Conservation (phyloP, 1,284 basidiomycete species). For the Bjerkandera adusta region DNA sequence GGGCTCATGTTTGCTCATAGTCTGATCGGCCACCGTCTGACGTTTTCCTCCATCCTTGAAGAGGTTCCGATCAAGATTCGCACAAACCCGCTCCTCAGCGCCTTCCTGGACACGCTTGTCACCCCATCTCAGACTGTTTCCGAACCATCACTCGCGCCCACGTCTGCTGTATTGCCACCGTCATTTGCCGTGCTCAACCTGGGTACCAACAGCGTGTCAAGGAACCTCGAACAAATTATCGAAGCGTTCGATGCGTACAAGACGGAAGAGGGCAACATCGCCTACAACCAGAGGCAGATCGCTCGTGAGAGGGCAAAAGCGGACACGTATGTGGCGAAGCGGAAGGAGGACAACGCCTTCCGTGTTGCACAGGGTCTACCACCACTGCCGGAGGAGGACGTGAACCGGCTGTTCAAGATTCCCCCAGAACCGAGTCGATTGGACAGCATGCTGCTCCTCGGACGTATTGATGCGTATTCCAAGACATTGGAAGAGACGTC, state of each 20-base stretch:
- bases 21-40: slow-evolving; percentile 83
- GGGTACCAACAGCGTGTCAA: slow-evolving; percentile 56
- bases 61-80: slow-evolving; percentile 90
- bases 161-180: slow-evolving; percentile 42
- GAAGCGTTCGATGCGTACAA: slow-evolving; percentile 85
- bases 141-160: slow-evolving; percentile 27
- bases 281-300: slow-evolving; percentile 90
- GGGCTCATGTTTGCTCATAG: slow-evolving; percentile 39
- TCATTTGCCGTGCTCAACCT: slow-evolving; percentile 63
- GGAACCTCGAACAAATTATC: slow-evolving; percentile 79
- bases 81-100: slow-evolving; percentile 82
- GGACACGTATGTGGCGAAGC: slow-evolving; percentile 78
- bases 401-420: slow-evolving; percentile 83
- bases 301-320: slow-evolving; percentile 85
- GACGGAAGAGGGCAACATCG: slow-evolving; percentile 92
- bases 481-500: slow-evolving; percentile 75
- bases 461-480: slow-evolving; percentile 85
- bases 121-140: slow-evolving; percentile 29
- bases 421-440: slow-evolving; percentile 88
- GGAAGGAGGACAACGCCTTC: slow-evolving; percentile 87
- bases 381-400: slow-evolving; percentile 86
- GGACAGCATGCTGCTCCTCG: slow-evolving; percentile 84
- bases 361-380: slow-evolving; percentile 84
- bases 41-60: slow-evolving; percentile 87
- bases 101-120: slow-evolving; percentile 79